phyloP scores from a whole-genome alignment of 208 protist genomes.

The Crithidia fasciculata region DNA sequence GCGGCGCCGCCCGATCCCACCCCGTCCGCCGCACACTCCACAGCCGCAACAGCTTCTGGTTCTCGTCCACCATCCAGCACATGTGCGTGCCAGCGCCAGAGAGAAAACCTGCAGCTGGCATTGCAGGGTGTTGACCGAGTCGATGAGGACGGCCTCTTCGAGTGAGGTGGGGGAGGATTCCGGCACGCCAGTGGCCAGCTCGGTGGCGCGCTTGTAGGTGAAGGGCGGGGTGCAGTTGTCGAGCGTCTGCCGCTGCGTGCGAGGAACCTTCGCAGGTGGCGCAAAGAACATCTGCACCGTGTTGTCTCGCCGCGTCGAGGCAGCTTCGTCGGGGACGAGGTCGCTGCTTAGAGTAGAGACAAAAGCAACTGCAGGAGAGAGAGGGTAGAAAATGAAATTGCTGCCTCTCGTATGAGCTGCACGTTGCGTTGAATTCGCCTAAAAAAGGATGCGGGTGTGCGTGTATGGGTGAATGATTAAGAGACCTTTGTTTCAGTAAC shows the following conservation, averaged over 20 bases:
- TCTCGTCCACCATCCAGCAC: constrained; percentile 83
- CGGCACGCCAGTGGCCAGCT: constrained; percentile 9
- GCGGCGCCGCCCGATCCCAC: constrained; percentile 57
- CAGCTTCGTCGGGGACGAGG: no score
- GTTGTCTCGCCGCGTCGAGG: no score
- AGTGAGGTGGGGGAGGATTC: constrained; percentile 25
- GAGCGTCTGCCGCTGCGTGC: constrained; percentile 67
- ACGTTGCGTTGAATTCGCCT: no score
- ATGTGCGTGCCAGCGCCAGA: constrained; percentile 70
- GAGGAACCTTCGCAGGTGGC: constrained; percentile 70
- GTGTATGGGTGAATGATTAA: no score
- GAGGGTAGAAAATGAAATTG: not conserved
- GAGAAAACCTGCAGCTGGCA: constrained; percentile 46
- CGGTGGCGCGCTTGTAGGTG: constrained; percentile 24
- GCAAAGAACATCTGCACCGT: constrained; percentile 53
- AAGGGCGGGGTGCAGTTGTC: constrained; percentile 13
- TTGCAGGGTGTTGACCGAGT: not conserved
- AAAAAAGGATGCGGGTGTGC: no score
- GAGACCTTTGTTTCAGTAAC: no score
- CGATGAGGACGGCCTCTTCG: constrained; percentile 24
- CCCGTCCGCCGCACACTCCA: constrained; percentile 66
- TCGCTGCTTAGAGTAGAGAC: not conserved
- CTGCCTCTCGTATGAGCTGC: no score
- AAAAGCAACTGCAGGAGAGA: constrained; percentile 1
- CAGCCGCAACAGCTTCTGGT: constrained; percentile 63